Conservation (phyloP, 225 moss, liverwort and hornwort genomes). For the Marchantia paleacea region DNA sequence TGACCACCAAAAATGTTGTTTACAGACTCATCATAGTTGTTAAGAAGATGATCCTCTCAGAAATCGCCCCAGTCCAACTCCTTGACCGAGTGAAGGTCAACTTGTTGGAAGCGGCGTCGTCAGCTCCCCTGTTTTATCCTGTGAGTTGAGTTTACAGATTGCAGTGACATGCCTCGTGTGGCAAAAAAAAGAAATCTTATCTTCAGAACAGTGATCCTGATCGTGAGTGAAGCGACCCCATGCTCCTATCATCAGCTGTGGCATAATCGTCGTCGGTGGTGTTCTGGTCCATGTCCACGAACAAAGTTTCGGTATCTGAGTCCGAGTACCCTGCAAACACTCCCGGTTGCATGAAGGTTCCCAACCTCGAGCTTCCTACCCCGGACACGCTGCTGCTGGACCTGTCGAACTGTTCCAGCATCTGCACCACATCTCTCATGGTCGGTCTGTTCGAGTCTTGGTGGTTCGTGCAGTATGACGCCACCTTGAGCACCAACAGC, state of each 20-base stretch:
- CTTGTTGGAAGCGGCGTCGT: not conserved
- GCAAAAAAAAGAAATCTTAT: not conserved
- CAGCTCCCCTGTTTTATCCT: not conserved
- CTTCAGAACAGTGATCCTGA: constrained; percentile 4
- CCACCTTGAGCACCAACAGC: constrained; percentile 21
- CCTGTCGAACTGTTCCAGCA: constrained; percentile 16
- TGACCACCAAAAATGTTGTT: constrained; percentile 13
- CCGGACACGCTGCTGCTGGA: not conserved
- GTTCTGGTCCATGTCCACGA: not conserved
- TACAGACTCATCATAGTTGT: constrained; percentile 18
- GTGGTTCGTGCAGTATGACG: constrained; percentile 18
- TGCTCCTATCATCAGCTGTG: constrained; percentile 13
- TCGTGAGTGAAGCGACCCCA: constrained; percentile 8
- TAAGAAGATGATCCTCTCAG: not conserved
- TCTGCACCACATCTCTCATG: constrained; percentile 24
- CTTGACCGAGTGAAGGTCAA: no score
- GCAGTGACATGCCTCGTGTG: not conserved
- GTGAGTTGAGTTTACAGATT: not conserved
- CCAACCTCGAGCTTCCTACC: not conserved
- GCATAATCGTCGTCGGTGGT: constrained; percentile 1
- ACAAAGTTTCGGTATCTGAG: constrained; percentile 9
- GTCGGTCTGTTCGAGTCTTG: constrained; percentile 13
- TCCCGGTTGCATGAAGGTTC: not conserved
- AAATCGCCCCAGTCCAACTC: not conserved
- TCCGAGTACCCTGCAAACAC: not conserved